Evolutionary conservation across 2,329 filamentous ascomycete genomes (phyloP).

Genomic region (Cytospora leucostoma): DNA sequence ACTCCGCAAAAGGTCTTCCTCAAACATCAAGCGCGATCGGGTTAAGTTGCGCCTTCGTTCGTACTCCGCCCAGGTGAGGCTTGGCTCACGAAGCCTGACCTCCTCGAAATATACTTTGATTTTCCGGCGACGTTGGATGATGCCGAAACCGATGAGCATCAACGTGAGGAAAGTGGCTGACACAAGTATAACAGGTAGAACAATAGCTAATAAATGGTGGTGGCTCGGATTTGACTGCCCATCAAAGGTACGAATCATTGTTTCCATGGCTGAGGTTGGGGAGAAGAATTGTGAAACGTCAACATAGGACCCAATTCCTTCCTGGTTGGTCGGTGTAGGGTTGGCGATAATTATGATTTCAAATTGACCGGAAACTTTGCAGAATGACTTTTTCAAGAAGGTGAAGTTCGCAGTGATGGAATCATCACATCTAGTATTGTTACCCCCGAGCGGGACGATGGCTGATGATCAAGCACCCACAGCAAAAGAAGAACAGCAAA

Average conservation of each 20-base stretch:
- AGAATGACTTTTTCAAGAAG: neutral
- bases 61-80: conserved; percentile 31
- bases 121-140: conserved; percentile 23
- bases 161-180: conserved; percentile 5
- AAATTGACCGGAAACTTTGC: no score
- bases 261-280: conserved; percentile 5
- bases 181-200: conserved; percentile 8
- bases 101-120: conserved; percentile 20
- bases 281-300: neutral
- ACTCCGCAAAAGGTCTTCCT: conserved; percentile 31
- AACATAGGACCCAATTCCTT: neutral
- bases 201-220: conserved; percentile 5
- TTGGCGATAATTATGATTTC: no score
- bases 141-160: conserved; percentile 8
- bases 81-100: conserved; percentile 29
- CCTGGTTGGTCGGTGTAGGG: no score
- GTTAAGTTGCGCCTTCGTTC: conserved; percentile 28
- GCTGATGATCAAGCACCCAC: neutral
- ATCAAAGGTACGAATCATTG: neutral
- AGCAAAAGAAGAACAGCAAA: neutral
- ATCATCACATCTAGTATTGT: neutral
- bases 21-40: conserved; percentile 29
- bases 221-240: neutral
- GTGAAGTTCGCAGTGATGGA: neutral
- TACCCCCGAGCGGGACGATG: neutral